Percentiles rank a stretch among this genome's conserved stretches.
These are phyloP conservation scores for Chloranthus sessilifolius DNA, from an alignment of 164 flowering plant species.

Conservation along the genomic window DNA sequence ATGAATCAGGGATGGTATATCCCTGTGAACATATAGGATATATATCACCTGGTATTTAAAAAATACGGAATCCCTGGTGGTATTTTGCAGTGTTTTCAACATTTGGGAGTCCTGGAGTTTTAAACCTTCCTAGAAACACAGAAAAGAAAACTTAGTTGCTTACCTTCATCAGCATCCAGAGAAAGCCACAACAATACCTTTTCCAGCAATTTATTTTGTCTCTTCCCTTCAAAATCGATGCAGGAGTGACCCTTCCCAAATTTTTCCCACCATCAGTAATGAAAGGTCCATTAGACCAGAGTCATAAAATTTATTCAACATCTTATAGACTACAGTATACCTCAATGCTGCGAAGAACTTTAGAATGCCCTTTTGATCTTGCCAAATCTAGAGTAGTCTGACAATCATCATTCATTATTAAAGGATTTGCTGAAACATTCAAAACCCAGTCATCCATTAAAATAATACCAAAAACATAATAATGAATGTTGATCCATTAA, in stretches of 20 bases:
- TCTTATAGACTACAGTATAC: conserved; percentile 25
- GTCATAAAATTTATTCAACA: background rate
- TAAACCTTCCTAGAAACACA: too few species aligned
- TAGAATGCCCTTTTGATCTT: conserved; percentile 55
- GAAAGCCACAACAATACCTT: conserved; percentile 61
- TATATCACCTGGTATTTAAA: too few species aligned
- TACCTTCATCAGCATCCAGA: conserved; percentile 59
- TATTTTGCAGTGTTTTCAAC: too few species aligned
- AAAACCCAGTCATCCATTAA: conserved; percentile 6
- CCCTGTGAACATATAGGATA: too few species aligned
- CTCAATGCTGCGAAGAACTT: conserved; percentile 91
- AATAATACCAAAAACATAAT: background rate
- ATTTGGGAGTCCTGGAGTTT: too few species aligned
- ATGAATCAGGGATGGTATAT: too few species aligned
- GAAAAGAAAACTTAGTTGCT: too few species aligned
- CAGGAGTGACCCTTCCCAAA: conserved; percentile 46
- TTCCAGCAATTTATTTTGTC: conserved; percentile 36
- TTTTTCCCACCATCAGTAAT: conserved; percentile 24
- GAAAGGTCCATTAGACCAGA: too few species aligned
- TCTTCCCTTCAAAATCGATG: conserved; percentile 53
- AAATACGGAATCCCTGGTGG: too few species aligned
- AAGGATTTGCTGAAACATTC: conserved; percentile 67
- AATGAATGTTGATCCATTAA: too few species aligned
- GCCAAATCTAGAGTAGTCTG: conserved; percentile 87
- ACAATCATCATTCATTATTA: conserved; percentile 74